A percentile compares a stretch with the other conserved stretches of the same genome.
Evolutionary conservation across 1,284 basidiomycete genomes (phyloP).

Genomic region (Fomes fomentarius): DNA sequence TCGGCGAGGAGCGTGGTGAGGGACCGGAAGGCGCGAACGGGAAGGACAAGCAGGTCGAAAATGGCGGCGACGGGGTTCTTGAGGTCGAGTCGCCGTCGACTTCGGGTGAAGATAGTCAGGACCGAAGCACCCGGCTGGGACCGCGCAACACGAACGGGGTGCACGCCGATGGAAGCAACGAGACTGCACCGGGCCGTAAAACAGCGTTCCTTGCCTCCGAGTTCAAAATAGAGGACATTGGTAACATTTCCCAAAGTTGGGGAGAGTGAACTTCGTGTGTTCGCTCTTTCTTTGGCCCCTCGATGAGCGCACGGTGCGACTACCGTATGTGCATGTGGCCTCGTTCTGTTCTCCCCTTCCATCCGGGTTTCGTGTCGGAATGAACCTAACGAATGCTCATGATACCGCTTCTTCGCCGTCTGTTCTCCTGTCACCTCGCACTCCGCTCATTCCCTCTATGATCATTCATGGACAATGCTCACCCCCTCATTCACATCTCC

Average conservation of each 20-base stretch:
- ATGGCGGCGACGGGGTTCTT: conserved; percentile 4
- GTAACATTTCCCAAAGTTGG: conserved; percentile 37
- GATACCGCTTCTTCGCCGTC: conserved; percentile 6
- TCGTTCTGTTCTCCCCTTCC: background rate
- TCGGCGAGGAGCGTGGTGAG: conserved; percentile 23
- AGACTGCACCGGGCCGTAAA: conserved; percentile 5
- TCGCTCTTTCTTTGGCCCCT: background rate
- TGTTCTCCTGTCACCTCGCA: background rate
- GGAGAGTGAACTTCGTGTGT: conserved; percentile 27
- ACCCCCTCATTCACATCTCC: background rate
- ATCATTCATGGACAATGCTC: conserved; percentile 7
- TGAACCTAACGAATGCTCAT: conserved; percentile 16
- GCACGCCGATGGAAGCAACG: conserved; percentile 2
- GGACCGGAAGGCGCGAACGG: conserved; percentile 3
- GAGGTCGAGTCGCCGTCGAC: conserved; percentile 12
- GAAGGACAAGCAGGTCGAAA: conserved; percentile 11
- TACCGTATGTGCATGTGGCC: background rate
- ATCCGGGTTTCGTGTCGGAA: conserved; percentile 3
- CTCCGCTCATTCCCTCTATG: conserved; percentile 1
- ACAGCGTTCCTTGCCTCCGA: conserved; percentile 22
- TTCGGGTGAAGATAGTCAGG: conserved; percentile 4
- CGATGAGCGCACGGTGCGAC: background rate
- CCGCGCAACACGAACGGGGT: background rate
- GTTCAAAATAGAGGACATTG: conserved; percentile 32
- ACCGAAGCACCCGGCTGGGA: background rate